Conservation (phyloP, 805 yeast genomes). For the Aciculoconidium aculeatum region DNA sequence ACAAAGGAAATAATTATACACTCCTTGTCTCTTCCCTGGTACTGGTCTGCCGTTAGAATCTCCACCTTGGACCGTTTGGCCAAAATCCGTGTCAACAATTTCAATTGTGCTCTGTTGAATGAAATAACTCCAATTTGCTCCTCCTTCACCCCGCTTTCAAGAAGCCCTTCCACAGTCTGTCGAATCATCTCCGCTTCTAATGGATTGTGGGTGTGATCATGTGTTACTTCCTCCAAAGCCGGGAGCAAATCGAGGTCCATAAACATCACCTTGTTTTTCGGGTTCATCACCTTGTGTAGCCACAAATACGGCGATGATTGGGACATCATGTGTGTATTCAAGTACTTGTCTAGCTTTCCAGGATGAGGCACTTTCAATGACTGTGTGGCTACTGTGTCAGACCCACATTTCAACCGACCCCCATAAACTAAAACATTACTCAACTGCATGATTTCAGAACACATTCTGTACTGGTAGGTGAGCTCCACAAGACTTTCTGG, state of each 20-base stretch:
- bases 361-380: constrained; percentile 43
- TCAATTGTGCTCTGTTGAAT: constrained; percentile 71
- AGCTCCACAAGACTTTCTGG: constrained; percentile 75
- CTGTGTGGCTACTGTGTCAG: constrained; percentile 55
- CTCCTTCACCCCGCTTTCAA: constrained; percentile 53
- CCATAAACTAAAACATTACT: constrained; percentile 77
- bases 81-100: too few relatives aligned
- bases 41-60: constrained; percentile 87
- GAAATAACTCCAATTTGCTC: constrained; percentile 80
- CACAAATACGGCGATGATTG: constrained; percentile 30
- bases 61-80: too few relatives aligned
- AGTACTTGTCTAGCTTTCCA: constrained; percentile 10
- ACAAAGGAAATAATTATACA: constrained; percentile 88
- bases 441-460: constrained; percentile 76
- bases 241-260: constrained; percentile 70
- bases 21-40: constrained; percentile 94
- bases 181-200: constrained; percentile 64
- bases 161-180: constrained; percentile 56
- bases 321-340: not conserved
- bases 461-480: constrained; percentile 87
- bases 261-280: constrained; percentile 61
- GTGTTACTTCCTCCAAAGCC: constrained; percentile 48
- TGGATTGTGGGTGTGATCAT: constrained; percentile 68
- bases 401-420: constrained; percentile 74
- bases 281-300: constrained; percentile 53